A percentile compares a stretch with the other conserved stretches of the same genome.
phyloP scores from a whole-genome alignment of 1,139 yeast species.

The Protomyces pachydermus region DNA sequence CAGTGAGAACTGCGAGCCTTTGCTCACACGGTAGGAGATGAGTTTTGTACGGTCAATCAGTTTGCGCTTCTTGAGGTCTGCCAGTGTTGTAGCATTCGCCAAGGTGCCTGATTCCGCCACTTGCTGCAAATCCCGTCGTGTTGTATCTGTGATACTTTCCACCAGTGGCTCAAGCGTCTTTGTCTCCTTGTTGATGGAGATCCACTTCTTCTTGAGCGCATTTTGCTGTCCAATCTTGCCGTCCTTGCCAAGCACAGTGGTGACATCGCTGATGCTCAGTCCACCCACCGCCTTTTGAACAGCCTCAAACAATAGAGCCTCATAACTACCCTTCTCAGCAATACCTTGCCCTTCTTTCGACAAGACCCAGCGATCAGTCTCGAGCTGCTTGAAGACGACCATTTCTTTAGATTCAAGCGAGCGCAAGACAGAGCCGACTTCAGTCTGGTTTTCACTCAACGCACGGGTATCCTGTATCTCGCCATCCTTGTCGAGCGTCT shows the following conservation, averaged over 20 bases:
- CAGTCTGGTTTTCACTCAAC: slow-evolving; percentile 5
- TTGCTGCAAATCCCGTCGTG: slow-evolving; percentile 58
- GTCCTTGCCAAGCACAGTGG: slow-evolving; percentile 39
- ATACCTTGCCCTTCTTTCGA: slow-evolving; percentile 81
- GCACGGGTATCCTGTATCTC: slow-evolving; percentile 9
- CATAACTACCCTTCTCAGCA: slow-evolving; percentile 79
- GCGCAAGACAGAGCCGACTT: slow-evolving; percentile 59
- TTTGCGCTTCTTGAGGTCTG: slow-evolving; percentile 91
- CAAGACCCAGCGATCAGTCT: slow-evolving; percentile 65
- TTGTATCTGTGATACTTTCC: slow-evolving; percentile 54
- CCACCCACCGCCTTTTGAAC: slow-evolving; percentile 73
- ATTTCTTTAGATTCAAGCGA: slow-evolving; percentile 81
- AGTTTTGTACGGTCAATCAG: slow-evolving; percentile 56
- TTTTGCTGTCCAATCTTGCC: slow-evolving; percentile 95
- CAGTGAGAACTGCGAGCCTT: slow-evolving; percentile 79
- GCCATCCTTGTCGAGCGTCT: slow-evolving; percentile 18
- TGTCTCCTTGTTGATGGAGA: slow-evolving; percentile 65
- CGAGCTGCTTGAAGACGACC: slow-evolving; percentile 69
- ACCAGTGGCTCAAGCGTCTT: slow-evolving; percentile 61
- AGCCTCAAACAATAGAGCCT: slow-evolving; percentile 70
- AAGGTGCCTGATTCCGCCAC: slow-evolving; percentile 58
- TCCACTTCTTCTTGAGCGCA: slow-evolving; percentile 98
- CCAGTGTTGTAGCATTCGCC: slow-evolving; percentile 54
- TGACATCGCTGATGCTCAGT: slow-evolving; percentile 75
- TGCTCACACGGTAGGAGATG: slow-evolving; percentile 67